phyloP scores from a whole-genome alignment of 164 flowering plant species.

The Tetrastigma voinierianum region DNA sequence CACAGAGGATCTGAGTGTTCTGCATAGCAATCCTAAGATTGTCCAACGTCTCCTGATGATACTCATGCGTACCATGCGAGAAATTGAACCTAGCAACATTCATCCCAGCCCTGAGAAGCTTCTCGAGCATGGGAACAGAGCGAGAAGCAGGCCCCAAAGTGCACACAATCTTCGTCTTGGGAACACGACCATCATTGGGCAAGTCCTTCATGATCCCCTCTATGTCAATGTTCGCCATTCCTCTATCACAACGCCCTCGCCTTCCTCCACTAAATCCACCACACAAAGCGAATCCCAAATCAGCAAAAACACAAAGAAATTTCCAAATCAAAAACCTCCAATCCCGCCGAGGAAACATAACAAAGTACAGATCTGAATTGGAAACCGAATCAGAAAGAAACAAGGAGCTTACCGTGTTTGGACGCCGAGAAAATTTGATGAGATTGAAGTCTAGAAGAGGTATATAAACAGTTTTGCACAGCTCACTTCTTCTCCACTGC shows the following conservation, averaged over 20 bases:
- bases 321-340: no score
- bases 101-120: constrained; percentile 35
- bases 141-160: constrained; percentile 63
- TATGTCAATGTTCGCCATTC: constrained; percentile 38
- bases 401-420: no score
- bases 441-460: no score
- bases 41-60: constrained; percentile 55
- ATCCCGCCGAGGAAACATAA: no score
- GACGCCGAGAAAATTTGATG: no score
- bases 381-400: no score
- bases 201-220: constrained; percentile 51
- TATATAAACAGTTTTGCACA: no score
- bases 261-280: no score
- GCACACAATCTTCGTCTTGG: constrained; percentile 61
- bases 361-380: no score
- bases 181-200: constrained; percentile 43
- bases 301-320: no score
- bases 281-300: no score
- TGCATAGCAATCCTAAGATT: constrained; percentile 21
- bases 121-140: constrained; percentile 49
- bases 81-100: constrained; percentile 45
- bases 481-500: no score
- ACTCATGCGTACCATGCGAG: constrained; percentile 57
- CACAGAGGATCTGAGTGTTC: constrained; percentile 49
- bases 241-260: not conserved